phyloP scores from a whole-genome alignment of 805 yeast species.

The Cyberlindnera bimundalis region DNA sequence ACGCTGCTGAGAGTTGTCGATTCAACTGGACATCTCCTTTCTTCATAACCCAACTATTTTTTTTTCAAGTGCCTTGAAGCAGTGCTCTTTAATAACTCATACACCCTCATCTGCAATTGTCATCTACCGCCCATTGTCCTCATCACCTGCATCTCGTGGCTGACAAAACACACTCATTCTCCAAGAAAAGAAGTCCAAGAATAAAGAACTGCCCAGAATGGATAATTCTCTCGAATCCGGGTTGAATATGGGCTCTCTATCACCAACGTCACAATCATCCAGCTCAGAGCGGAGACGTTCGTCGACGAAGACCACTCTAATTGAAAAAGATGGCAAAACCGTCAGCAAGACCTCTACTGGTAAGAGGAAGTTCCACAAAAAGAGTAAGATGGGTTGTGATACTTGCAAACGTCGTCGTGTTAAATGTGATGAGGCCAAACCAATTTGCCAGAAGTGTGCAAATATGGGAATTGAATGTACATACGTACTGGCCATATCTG shows the following conservation, averaged over 20 bases:
- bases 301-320: slow-evolving; percentile 19
- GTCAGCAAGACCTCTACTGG: slow-evolving; percentile 49
- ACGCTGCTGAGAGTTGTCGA: slow-evolving; percentile 13
- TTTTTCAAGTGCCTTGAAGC: background rate
- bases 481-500: slow-evolving; percentile 36
- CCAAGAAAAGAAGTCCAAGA: too few species aligned
- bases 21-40: slow-evolving; percentile 13
- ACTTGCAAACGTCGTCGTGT: slow-evolving; percentile 89
- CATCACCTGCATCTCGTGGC: too few species aligned
- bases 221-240: background rate
- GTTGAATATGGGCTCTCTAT: background rate
- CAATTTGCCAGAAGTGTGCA: slow-evolving; percentile 73
- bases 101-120: too few species aligned
- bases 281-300: slow-evolving; percentile 10
- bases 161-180: too few species aligned
- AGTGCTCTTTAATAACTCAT: background rate
- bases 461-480: slow-evolving; percentile 79
- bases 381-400: slow-evolving; percentile 84
- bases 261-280: slow-evolving; percentile 6
- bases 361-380: slow-evolving; percentile 84
- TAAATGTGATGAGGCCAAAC: slow-evolving; percentile 87
- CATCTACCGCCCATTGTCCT: too few species aligned
- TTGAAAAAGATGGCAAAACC: slow-evolving; percentile 37
- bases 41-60: background rate
- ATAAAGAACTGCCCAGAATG: too few species aligned